These are phyloP conservation scores for Penicillium sumatraense DNA, from an alignment of 2,329 filamentous ascomycete genomes.

Conservation along the genomic window DNA sequence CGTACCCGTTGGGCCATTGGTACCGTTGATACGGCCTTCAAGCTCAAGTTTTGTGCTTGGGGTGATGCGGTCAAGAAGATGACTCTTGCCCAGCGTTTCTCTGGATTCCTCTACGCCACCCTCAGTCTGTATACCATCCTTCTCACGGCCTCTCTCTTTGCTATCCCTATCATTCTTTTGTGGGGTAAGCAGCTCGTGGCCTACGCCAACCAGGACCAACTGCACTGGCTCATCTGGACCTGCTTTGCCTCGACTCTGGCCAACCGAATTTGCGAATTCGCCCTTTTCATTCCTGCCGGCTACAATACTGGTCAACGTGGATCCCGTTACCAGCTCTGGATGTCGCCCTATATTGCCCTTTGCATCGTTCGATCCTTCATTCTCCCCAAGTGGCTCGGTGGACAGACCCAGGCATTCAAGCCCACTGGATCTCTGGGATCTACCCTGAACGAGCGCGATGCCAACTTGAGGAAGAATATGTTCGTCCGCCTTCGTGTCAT, in stretches of 20 bases:
- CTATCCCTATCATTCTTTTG: slow-evolving; percentile 63
- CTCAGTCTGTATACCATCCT: slow-evolving; percentile 62
- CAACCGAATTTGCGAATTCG: slow-evolving; percentile 61
- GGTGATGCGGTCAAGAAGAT: slow-evolving; percentile 59
- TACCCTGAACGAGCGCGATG: slow-evolving; percentile 62
- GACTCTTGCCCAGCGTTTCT: slow-evolving; percentile 62
- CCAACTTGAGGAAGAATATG: slow-evolving; percentile 46
- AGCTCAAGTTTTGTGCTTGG: slow-evolving; percentile 64
- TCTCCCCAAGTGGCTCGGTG: slow-evolving; percentile 64
- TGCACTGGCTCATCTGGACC: slow-evolving; percentile 63
- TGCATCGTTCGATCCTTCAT: slow-evolving; percentile 63
- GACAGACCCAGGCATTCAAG: slow-evolving; percentile 63
- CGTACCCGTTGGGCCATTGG: slow-evolving; percentile 45
- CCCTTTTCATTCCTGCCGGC: slow-evolving; percentile 63
- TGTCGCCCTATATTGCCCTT: slow-evolving; percentile 65
- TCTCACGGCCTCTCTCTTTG: slow-evolving; percentile 59
- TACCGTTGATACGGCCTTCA: slow-evolving; percentile 63
- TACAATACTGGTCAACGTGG: slow-evolving; percentile 64
- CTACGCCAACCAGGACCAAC: slow-evolving; percentile 57
- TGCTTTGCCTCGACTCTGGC: slow-evolving; percentile 58
- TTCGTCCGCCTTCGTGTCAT: slow-evolving; percentile 59
- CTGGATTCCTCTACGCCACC: slow-evolving; percentile 62
- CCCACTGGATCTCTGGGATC: slow-evolving; percentile 63
- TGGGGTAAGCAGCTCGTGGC: slow-evolving; percentile 63
- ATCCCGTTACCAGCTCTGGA: slow-evolving; percentile 63